Conservation (phyloP, 805 yeast genomes). For the Saccharomyces eubayanus region DNA sequence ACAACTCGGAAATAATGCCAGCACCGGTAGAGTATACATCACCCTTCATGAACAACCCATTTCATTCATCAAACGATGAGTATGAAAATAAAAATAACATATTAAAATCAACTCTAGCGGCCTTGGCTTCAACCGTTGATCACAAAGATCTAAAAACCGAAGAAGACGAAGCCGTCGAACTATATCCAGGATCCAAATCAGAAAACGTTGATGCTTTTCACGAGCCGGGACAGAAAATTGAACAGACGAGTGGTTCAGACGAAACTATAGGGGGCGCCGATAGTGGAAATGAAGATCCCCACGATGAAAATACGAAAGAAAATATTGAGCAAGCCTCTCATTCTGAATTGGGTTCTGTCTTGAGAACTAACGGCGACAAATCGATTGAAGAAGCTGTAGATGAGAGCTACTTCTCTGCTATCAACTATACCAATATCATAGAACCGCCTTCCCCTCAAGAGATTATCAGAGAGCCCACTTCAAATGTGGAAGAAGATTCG, state of each 20-base stretch:
- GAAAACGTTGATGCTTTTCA: neutral
- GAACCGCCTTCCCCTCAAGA: neutral
- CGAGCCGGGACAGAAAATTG: neutral
- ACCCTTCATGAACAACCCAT: conserved; percentile 18
- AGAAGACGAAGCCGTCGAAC: conserved; percentile 1
- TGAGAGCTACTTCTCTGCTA: neutral
- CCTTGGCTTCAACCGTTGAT: neutral
- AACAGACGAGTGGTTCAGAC: neutral
- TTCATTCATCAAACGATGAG: neutral
- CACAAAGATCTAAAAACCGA: neutral
- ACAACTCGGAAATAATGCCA: conserved; percentile 7
- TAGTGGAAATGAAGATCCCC: neutral
- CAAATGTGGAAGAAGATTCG: neutral
- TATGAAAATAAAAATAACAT: conserved; percentile 2
- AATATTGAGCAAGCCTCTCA: too few relatives aligned
- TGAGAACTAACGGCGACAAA: neutral
- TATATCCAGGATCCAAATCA: neutral
- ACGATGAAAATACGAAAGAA: neutral
- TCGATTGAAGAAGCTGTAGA: neutral
- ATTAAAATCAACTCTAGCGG: conserved; percentile 7
- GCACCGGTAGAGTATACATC: conserved; percentile 13
- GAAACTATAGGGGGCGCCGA: neutral
- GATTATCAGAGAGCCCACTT: neutral
- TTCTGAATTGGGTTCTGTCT: neutral
- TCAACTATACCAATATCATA: neutral